Conservation (phyloP, 1,139 yeast species). For the Sugiyamaella grinbergsii region DNA sequence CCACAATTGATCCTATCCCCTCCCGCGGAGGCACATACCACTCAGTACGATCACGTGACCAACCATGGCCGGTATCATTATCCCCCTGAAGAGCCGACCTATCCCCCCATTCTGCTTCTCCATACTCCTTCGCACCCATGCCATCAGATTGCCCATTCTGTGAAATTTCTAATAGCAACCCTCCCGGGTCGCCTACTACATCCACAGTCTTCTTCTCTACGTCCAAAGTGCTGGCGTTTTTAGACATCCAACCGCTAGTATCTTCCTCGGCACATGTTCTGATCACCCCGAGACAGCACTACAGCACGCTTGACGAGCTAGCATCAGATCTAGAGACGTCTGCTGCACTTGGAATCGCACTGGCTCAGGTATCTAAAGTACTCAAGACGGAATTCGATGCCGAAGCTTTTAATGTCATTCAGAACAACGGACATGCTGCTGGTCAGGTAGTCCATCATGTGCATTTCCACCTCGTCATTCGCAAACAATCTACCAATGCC, state of each 20-base stretch:
- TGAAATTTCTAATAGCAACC: slow-evolving; percentile 29
- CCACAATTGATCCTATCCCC: too few relatives aligned
- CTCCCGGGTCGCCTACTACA: slow-evolving; percentile 25
- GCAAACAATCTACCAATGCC: slow-evolving; percentile 23
- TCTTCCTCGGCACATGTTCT: slow-evolving; percentile 72
- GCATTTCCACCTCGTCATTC: slow-evolving; percentile 65
- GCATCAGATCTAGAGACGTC: slow-evolving; percentile 70
- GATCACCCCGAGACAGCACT: slow-evolving; percentile 80
- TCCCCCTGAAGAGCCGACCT: too few relatives aligned
- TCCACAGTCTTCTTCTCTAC: slow-evolving; percentile 35
- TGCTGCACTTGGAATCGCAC: slow-evolving; percentile 72
- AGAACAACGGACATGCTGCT: slow-evolving; percentile 84
- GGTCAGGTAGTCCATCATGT: slow-evolving; percentile 90
- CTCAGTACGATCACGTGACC: too few relatives aligned
- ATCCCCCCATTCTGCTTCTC: too few relatives aligned
- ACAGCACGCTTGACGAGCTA: slow-evolving; percentile 73
- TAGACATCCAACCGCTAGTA: slow-evolving; percentile 75
- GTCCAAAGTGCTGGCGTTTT: slow-evolving; percentile 51
- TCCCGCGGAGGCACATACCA: too few relatives aligned
- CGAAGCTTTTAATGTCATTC: slow-evolving; percentile 76
- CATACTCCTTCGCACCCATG: too few relatives aligned
- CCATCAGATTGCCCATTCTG: slow-evolving; percentile 35
- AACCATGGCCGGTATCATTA: too few relatives aligned
- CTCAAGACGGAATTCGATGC: slow-evolving; percentile 55
- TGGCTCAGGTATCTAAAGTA: slow-evolving; percentile 61